Percentiles rank a stretch among this genome's conserved stretches.
These are phyloP conservation scores for Pezicula carpinea DNA, from an alignment of 2,329 filamentous ascomycete genomes.

Conservation along the genomic window DNA sequence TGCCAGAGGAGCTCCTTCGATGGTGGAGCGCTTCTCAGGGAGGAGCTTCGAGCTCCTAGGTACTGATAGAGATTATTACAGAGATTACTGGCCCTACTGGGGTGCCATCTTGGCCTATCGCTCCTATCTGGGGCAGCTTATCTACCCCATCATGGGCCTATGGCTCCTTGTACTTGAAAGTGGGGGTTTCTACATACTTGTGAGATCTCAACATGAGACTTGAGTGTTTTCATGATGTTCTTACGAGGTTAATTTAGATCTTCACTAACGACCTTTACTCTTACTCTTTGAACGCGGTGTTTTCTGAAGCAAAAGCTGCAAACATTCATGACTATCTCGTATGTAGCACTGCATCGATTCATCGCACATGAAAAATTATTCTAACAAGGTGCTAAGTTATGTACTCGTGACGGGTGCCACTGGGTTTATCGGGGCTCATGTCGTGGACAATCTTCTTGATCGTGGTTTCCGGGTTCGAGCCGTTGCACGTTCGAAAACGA, in stretches of 20 bases:
- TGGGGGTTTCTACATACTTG: background rate
- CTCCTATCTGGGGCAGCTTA: no score
- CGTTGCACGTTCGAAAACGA: constrained; percentile 31
- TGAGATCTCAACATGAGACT: background rate
- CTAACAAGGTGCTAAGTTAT: constrained; percentile 18
- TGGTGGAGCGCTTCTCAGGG: constrained; percentile 50
- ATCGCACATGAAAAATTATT: background rate
- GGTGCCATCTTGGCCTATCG: no score
- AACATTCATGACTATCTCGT: background rate
- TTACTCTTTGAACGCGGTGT: background rate
- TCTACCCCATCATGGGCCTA: background rate
- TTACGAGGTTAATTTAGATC: background rate
- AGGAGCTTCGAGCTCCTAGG: background rate
- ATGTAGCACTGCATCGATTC: background rate
- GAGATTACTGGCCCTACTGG: background rate
- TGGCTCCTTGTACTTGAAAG: background rate
- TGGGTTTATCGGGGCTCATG: constrained; percentile 37
- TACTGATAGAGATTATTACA: background rate
- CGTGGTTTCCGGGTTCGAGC: constrained; percentile 36
- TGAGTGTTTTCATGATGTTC: background rate
- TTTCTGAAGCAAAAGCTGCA: background rate
- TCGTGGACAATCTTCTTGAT: constrained; percentile 33
- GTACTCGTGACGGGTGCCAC: constrained; percentile 40
- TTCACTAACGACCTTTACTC: background rate
- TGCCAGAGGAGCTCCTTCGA: constrained; percentile 55